Conservation (phyloP, 1,139 yeast genomes). For the Yamadazyma mexicana region DNA sequence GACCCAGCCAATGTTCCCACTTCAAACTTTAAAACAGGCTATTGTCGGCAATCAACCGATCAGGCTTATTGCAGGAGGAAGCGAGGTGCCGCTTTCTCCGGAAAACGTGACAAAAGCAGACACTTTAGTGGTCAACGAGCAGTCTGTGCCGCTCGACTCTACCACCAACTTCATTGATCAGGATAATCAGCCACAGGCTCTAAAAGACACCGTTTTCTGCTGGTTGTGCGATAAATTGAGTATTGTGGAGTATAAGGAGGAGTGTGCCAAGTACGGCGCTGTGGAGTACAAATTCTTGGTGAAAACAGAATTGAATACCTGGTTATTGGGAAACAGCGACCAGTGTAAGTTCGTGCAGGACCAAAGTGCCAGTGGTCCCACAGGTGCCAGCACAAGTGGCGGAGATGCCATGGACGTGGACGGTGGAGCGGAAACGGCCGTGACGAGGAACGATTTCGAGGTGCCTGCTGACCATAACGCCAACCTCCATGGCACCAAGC, state of each 20-base stretch:
- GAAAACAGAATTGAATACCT: slow-evolving; percentile 78
- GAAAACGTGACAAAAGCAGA: slow-evolving; percentile 38
- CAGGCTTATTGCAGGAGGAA: slow-evolving; percentile 13
- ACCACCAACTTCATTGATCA: slow-evolving; percentile 56
- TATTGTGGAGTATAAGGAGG: slow-evolving; percentile 79
- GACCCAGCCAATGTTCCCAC: slow-evolving; percentile 6
- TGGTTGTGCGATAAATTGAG: slow-evolving; percentile 77
- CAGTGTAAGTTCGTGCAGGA: slow-evolving; percentile 50
- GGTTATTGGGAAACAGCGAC: slow-evolving; percentile 71
- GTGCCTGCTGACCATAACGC: slow-evolving; percentile 77
- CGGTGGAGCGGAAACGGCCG: background rate
- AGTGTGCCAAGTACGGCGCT: slow-evolving; percentile 64
- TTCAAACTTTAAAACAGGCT: slow-evolving; percentile 10
- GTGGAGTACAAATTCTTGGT: slow-evolving; percentile 80
- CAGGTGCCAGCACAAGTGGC: too few species aligned
- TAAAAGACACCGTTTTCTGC: slow-evolving; percentile 71
- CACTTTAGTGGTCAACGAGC: slow-evolving; percentile 31
- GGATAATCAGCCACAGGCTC: slow-evolving; percentile 50
- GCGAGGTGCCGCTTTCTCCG: slow-evolving; percentile 11
- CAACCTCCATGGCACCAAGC: slow-evolving; percentile 74
- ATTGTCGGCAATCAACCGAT: slow-evolving; percentile 20
- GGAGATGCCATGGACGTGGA: slow-evolving; percentile 1
- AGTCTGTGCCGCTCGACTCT: slow-evolving; percentile 34
- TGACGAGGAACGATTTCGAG: slow-evolving; percentile 48
- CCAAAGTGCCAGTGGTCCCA: slow-evolving; percentile 14